These are phyloP conservation scores for Protea cynaroides DNA, from an alignment of 164 flowering plant species.

Conservation along the genomic window DNA sequence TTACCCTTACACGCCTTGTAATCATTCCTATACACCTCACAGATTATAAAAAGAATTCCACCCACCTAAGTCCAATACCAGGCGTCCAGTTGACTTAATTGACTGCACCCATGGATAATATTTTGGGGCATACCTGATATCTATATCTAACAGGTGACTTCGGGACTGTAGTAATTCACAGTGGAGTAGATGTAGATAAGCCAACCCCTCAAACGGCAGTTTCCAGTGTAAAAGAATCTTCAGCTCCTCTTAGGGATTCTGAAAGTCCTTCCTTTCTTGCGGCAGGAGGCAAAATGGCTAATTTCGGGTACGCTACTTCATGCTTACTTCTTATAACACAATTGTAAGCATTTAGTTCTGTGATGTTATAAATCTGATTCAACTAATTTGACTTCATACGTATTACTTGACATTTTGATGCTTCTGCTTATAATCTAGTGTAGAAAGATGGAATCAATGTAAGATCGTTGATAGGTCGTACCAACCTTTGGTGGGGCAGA, in stretches of 20 bases:
- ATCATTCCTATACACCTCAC: too few species aligned
- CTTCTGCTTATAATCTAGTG: background rate
- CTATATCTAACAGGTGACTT: conserved; percentile 53
- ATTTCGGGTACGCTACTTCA: conserved; percentile 29
- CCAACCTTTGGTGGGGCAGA: too few species aligned
- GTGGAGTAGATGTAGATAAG: conserved; percentile 33
- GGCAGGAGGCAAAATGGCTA: conserved; percentile 19
- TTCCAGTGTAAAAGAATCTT: conserved; percentile 20
- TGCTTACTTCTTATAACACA: background rate
- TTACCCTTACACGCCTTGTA: too few species aligned
- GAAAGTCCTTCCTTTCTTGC: conserved; percentile 25
- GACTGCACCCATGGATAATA: too few species aligned
- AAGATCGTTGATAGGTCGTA: too few species aligned
- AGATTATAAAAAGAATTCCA: too few species aligned
- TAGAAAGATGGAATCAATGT: too few species aligned
- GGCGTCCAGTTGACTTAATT: too few species aligned
- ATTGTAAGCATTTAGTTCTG: background rate
- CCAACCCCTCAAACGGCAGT: conserved; percentile 14
- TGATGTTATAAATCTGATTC: background rate
- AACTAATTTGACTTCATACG: too few species aligned
- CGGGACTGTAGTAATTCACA: conserved; percentile 76
- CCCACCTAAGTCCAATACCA: too few species aligned
- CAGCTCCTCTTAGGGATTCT: conserved; percentile 17
- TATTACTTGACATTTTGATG: background rate
- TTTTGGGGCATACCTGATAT: conserved; percentile 2